Base-by-base conservation (phyloP, 148 eudicot genomes). In the Suaeda aralocaspica region DNA sequence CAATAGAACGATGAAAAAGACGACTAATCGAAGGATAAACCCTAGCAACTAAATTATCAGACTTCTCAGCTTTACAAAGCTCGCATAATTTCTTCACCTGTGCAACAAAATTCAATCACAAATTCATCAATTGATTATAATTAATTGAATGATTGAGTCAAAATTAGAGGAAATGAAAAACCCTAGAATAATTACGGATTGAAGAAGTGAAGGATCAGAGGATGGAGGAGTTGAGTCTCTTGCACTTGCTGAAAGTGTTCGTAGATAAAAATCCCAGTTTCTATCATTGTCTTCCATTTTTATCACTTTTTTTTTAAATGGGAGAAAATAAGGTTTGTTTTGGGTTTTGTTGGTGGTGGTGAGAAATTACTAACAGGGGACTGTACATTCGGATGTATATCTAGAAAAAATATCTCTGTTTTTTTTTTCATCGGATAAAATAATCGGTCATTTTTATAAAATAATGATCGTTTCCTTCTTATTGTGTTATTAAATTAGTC, bases 41-140 rank as follows among this genome's bases (percentile, higher is more conserved):
- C 86, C 99, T 83, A 67, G 97, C 92, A n/a, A 87, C 83, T 78
- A 94, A 85, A 73, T 94, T 91, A 61, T 91, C 97, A 7, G 97
- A 94, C 30, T 89, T 86, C 74, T 94, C 96, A 48, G 62, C 78
- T 81, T 85, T 87, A 71, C 97, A 94, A 52, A 94, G 50, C 64
- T 89, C 87, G 56, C 84, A 76, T 59, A 94, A 78, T 69, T 82
- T 89, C 67, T 81, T 87, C 70, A 91, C 99, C 98, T 94, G 83
- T 42, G 15, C 19, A 3, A 49, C n/a, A 30, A 70, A n/a, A 44
- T 19, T 25, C 11, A 15, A 22, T 6, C 42, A 59, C 24, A 44
- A 25, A 70, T 70, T 28, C 39, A 24, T 21, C 14, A 42, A 52
- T n/a, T 4, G 24, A 56, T 39, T 39, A 58, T 6, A 15, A 24